Base-by-base conservation (phyloP, 2,329 filamentous ascomycete genomes). In the Xylariaceae sp. region DNA sequence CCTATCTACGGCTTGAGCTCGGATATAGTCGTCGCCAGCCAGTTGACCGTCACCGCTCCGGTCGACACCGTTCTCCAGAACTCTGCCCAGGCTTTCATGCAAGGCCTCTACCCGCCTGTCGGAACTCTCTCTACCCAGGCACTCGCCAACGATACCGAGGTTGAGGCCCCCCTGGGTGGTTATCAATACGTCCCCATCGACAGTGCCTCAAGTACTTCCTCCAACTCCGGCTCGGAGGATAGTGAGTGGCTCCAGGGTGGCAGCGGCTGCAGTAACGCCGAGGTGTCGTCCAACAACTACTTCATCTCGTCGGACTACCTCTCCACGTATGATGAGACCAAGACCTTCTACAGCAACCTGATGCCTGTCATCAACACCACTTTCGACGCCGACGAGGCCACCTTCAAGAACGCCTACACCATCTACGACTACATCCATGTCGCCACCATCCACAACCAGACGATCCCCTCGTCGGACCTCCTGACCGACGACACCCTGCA, bases 151-250 rank as follows among this genome's bases (percentile, higher is more conserved):
- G 85, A 85, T 37, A 78, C 77, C 17, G 69, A 65, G 3, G 70
- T 90, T 11, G 67, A 79, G 43, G 69, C 81, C 2, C 89, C 90
- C 0, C 67, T 95, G 57, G 72, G 79, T 46, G 89, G 89, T 19
- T 95, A 89, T 61, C 90, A 96, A 65, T 78, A 93, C 47, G 84
- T 95, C 51, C 86, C 87, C 15, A 71, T 96, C 41, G 76, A 81
- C 44, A 68, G 77, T 3, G 72, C 85, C 19, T 62, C 70, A 3
- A 72, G 69, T 2, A 79, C 61, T 9, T 73, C 77, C 12, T 74
- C 80, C 40, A 66, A 71, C 18, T 65, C 70, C 6, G 75, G 79
- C 51, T 68, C 74, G 2, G 76, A 81, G 64, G 71, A 70, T 55
- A 74, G 60, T 41, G 71, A 66, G 18, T 82, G 78, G 78, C 68